phyloP scores from a whole-genome alignment of 2,329 filamentous ascomycete species.

The Fusarium falciforme region DNA sequence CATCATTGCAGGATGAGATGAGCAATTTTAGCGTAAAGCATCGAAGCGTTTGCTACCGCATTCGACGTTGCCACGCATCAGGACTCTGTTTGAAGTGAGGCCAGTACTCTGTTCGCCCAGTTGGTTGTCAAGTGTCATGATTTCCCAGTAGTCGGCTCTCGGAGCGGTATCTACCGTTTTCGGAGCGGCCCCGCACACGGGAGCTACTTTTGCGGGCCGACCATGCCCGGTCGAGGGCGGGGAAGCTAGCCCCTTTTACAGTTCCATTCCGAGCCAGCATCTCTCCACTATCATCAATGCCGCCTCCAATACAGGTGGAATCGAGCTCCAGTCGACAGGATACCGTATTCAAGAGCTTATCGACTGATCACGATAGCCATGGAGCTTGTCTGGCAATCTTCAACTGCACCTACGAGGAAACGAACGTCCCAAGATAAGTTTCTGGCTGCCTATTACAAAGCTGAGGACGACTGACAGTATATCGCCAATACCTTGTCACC shows the following conservation, averaged over 20 bases:
- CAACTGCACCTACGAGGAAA: constrained; percentile 5
- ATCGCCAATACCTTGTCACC: constrained; percentile 12
- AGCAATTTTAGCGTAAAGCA: neutral
- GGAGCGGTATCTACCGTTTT: neutral
- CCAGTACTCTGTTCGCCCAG: neutral
- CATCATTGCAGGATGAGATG: neutral
- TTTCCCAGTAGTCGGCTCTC: neutral
- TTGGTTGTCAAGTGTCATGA: neutral
- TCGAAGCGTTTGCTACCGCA: neutral
- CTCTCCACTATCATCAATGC: neutral
- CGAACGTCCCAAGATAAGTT: constrained; percentile 23
- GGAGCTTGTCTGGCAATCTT: constrained; percentile 24
- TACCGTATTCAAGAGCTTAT: neutral
- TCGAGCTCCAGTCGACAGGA: neutral
- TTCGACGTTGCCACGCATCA: neutral
- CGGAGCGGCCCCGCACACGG: neutral
- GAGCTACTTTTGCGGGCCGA: neutral
- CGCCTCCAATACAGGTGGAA: neutral
- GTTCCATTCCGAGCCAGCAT: neutral
- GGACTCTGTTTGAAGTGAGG: neutral
- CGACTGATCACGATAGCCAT: neutral
- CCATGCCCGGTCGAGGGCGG: neutral
- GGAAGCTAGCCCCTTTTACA: neutral
- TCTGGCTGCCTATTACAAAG: neutral
- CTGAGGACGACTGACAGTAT: neutral